Evolutionary conservation across 2,329 filamentous ascomycete species (phyloP).

Genomic region (Epicoccum nigrum): DNA sequence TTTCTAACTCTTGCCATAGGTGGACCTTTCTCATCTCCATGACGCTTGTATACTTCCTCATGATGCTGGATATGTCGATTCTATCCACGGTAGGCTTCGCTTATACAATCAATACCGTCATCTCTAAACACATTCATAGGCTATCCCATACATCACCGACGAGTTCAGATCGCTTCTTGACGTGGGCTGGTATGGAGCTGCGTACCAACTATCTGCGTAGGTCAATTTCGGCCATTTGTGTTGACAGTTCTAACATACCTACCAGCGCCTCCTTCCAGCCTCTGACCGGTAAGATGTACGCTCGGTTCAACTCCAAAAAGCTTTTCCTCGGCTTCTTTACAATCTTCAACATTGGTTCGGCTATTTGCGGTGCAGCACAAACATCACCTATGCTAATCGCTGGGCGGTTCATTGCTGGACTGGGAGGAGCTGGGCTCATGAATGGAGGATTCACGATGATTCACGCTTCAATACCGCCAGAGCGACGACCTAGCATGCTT

Average conservation of each 20-base stretch:
- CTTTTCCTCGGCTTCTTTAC: constrained; percentile 15
- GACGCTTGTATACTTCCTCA: constrained; percentile 16
- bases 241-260: not conserved
- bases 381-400: constrained; percentile 18
- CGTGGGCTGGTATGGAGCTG: constrained; percentile 29
- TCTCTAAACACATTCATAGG: constrained; percentile 2
- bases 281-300: constrained; percentile 27
- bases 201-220: constrained; percentile 50
- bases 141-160: constrained; percentile 27
- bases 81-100: constrained; percentile 20
- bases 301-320: constrained; percentile 13
- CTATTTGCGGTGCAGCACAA: constrained; percentile 24
- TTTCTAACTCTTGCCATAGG: not conserved
- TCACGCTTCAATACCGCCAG: constrained; percentile 47
- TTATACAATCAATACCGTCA: not conserved
- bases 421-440: constrained; percentile 40
- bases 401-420: constrained; percentile 21
- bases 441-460: constrained; percentile 50
- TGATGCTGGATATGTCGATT: constrained; percentile 27
- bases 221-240: not conserved
- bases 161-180: constrained; percentile 25
- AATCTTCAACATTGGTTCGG: constrained; percentile 22
- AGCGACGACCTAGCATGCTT: constrained; percentile 51
- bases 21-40: constrained; percentile 8
- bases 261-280: constrained; percentile 18